Evolutionary conservation across 1,284 basidiomycete species (phyloP).

Genomic region (Fomitiporia mediterranea): DNA sequence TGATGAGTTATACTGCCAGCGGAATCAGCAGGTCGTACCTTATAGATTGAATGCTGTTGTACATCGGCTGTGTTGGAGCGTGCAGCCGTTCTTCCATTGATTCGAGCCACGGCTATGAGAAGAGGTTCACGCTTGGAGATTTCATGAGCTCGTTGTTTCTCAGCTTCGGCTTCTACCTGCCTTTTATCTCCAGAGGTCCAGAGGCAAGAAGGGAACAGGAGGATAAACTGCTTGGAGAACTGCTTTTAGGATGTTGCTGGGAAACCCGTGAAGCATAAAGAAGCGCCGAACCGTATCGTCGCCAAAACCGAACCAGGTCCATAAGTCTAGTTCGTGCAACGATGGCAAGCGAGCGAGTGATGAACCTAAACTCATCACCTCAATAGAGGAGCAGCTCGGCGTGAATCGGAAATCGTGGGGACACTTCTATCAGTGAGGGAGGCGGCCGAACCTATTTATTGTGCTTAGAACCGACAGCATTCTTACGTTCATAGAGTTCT

Average conservation of each 20-base stretch:
- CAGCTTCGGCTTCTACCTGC: background rate
- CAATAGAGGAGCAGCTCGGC: background rate
- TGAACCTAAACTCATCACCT: background rate
- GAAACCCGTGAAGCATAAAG: too few relatives aligned
- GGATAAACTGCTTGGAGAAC: too few relatives aligned
- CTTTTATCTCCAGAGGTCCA: background rate
- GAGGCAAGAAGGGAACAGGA: background rate
- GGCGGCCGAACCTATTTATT: background rate
- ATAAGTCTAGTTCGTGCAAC: background rate
- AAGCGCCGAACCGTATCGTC: too few relatives aligned
- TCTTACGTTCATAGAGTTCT: slow-evolving; percentile 5
- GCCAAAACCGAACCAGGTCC: background rate
- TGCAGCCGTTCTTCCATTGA: background rate
- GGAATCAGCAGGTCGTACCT: too few relatives aligned
- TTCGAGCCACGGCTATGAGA: background rate
- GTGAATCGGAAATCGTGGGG: background rate
- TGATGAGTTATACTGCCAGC: too few relatives aligned
- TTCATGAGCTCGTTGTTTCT: background rate
- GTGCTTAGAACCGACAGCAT: background rate
- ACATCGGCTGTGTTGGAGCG: background rate
- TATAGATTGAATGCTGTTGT: too few relatives aligned
- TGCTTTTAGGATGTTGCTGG: background rate
- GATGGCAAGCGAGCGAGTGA: background rate
- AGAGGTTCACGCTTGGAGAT: background rate
- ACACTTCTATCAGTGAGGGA: background rate